Conservation (phyloP, 2,329 filamentous ascomycete species). For the Fusarium hostae region DNA sequence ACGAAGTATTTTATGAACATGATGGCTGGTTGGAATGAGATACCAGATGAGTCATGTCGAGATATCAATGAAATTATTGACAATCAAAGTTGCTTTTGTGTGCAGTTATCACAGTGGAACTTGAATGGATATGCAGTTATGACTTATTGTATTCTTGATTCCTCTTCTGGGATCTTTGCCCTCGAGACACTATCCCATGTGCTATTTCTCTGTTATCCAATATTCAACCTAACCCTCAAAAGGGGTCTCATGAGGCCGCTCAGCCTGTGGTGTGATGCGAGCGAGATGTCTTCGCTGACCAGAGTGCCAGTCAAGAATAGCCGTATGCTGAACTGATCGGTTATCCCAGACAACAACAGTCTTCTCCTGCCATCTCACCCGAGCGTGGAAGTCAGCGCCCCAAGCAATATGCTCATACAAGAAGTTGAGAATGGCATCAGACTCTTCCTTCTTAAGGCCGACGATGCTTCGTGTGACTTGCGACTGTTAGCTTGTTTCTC, state of each 20-base stretch:
- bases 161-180: neutral
- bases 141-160: neutral
- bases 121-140: neutral
- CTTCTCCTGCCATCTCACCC: conserved; percentile 80
- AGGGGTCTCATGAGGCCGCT: conserved; percentile 78
- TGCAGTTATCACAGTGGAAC: no score
- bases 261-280: conserved; percentile 84
- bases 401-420: conserved; percentile 66
- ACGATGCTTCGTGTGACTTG: conserved; percentile 82
- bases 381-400: conserved; percentile 74
- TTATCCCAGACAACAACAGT: conserved; percentile 92
- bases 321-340: conserved; percentile 81
- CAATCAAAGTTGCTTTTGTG: neutral
- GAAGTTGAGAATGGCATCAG: conserved; percentile 78
- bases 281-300: conserved; percentile 83
- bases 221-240: conserved; percentile 31
- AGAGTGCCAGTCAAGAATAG: conserved; percentile 83
- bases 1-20: conserved; percentile 13
- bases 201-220: neutral
- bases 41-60: neutral
- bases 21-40: neutral
- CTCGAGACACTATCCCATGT: neutral
- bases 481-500: neutral
- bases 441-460: conserved; percentile 88
- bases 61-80: neutral